Conservation (phyloP, 1,284 basidiomycete genomes). For the Boletus sp. region DNA sequence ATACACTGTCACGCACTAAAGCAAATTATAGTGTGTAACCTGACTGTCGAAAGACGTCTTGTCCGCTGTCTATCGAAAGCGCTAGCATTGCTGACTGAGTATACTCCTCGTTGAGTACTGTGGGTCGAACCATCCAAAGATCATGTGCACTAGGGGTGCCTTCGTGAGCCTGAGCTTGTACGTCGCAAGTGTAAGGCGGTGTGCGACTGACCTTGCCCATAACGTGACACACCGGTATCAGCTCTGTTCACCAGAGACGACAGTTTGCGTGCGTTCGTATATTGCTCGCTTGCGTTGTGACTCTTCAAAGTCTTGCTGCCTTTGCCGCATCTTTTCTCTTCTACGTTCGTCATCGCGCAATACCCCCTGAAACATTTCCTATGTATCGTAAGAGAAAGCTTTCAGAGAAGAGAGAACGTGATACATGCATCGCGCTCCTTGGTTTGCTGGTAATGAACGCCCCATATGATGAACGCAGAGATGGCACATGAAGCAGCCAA, state of each 20-base stretch:
- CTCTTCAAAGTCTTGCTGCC: conserved; percentile 62
- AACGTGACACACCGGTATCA: conserved; percentile 1
- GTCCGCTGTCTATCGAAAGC: conserved; percentile 5
- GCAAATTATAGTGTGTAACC: conserved; percentile 2
- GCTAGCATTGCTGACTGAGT: background rate
- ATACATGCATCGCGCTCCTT: conserved; percentile 74
- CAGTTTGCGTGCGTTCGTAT: conserved; percentile 64
- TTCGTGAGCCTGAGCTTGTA: background rate
- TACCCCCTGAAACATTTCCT: conserved; percentile 89
- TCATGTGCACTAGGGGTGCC: background rate
- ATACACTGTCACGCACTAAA: conserved; percentile 17
- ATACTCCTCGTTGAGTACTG: background rate
- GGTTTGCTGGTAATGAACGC: conserved; percentile 86
- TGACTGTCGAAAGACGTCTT: background rate
- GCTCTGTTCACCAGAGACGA: conserved; percentile 31
- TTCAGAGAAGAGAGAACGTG: background rate
- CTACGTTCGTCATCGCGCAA: conserved; percentile 82
- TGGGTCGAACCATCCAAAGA: background rate
- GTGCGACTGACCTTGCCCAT: conserved; percentile 6
- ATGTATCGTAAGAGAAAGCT: conserved; percentile 32
- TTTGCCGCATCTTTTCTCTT: conserved; percentile 63
- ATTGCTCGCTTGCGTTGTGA: conserved; percentile 61
- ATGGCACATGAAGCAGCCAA: conserved; percentile 66
- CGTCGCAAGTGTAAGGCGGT: too few species aligned
- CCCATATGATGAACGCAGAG: conserved; percentile 78